Base-by-base conservation (phyloP, 2,329 filamentous ascomycete genomes). In the Xylaria sp. region DNA sequence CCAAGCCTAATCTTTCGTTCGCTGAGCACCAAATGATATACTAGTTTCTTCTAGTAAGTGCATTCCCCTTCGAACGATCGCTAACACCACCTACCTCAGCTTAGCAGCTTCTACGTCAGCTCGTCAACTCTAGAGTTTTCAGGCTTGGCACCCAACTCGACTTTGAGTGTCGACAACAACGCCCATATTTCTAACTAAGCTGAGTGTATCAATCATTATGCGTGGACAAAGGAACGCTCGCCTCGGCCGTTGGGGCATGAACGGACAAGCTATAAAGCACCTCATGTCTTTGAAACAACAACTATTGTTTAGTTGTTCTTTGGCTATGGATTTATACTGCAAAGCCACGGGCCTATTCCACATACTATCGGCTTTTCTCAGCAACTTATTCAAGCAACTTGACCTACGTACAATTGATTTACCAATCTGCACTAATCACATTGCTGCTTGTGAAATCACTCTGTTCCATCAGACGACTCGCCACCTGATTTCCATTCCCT, bases 151-250 rank as follows among this genome's bases (percentile, higher is more conserved):
- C 37, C 19, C 15, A 3, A 21, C 4, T 47, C 21, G 40, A 47
- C 38, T 27, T 43, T 10, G n/a, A 37, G 13, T 41, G 9, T 57
- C 60, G 44, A 67, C 59, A 70, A 69, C 63, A 70, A 66, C 60
- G 52, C 19, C 29, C 52, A 66, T 68, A 57, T 65, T 55, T 37
- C 43, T n/a, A 51, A 54, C 60, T 41, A 27, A 53, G 13, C n/a
- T 23, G 25, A 44, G 29, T n/a, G 15, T 31, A 25, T 38, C 37
- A 43, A 54, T 37, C 31, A 29, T n/a, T n/a, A n/a, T 2, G 17
- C 40, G 51, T 27, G n/a, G 35, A 66, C 58, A 66, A 62, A 54
- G 54, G 31, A 66, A 61, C 21, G n/a, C 29, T 60, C 37, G 23
- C 23, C 2, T 1, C 15, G 3, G 13, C n/a, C 43, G 37, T 38